These are phyloP conservation scores for Eugenia klotzschiana DNA, from an alignment of 441 rosid species.

Conservation along the genomic window DNA sequence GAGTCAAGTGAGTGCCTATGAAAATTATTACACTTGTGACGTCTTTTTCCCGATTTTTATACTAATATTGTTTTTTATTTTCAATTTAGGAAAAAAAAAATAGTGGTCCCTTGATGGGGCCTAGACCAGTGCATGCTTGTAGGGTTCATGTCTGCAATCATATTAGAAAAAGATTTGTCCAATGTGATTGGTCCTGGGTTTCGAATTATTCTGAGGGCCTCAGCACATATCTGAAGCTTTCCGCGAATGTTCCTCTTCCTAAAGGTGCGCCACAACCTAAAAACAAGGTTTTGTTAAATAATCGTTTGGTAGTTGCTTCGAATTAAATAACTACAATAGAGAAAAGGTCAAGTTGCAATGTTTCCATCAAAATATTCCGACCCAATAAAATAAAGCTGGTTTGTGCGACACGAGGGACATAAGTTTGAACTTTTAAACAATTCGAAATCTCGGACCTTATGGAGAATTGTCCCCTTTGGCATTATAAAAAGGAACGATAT, in stretches of 20 bases:
- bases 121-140: neutral
- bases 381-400: neutral
- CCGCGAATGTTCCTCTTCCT: neutral
- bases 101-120: neutral
- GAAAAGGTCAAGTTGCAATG: neutral
- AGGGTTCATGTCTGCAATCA: neutral
- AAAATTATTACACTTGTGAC: neutral
- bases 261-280: neutral
- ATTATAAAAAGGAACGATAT: neutral
- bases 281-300: neutral
- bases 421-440: neutral
- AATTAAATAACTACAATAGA: neutral
- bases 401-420: neutral
- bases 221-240: neutral
- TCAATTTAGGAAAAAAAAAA: neutral
- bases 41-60: neutral
- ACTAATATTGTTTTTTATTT: neutral
- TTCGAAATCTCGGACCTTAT: neutral
- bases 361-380: neutral
- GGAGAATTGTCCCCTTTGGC: neutral
- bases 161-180: neutral
- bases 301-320: neutral
- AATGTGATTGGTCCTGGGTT: neutral
- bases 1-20: too few relatives aligned
- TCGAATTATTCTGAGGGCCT: neutral